Evolutionary conservation across 345 rosid species (phyloP).

Genomic region (Lepidium sativum): DNA sequence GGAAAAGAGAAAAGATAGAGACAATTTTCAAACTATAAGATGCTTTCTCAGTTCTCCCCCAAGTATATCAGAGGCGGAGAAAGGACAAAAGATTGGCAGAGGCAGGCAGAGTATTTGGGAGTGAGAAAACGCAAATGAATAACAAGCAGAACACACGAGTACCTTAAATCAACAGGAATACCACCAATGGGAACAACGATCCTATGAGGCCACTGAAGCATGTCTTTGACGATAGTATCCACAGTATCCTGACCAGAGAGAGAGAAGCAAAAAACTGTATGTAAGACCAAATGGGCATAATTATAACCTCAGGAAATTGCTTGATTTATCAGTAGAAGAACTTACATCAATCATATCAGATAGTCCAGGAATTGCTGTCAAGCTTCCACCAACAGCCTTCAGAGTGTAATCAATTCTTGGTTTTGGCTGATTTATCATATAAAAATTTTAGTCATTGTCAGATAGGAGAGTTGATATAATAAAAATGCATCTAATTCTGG

Average conservation of each 20-base stretch:
- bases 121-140: background rate
- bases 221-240: conserved; percentile 71
- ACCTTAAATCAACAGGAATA: conserved; percentile 80
- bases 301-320: background rate
- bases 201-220: conserved; percentile 99
- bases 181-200: conserved; percentile 98
- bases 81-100: background rate
- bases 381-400: conserved; percentile 99
- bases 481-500: background rate
- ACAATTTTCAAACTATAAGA: background rate
- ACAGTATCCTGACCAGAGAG: conserved; percentile 77
- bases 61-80: conserved; percentile 1
- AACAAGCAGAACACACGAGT: background rate
- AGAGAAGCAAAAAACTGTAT: conserved; percentile 5
- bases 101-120: background rate
- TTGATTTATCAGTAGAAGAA: conserved; percentile 8
- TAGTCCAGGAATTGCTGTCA: conserved; percentile 89
- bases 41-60: background rate
- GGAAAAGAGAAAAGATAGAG: conserved; percentile 19
- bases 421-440: conserved; percentile 65
- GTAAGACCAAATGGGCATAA: background rate
- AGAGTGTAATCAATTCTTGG: conserved; percentile 91
- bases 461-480: background rate
- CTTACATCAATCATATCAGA: conserved; percentile 98
- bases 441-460: conserved; percentile 7